Conservation (phyloP, 1,284 basidiomycete genomes). For the Sanghuangporus weigelae region DNA sequence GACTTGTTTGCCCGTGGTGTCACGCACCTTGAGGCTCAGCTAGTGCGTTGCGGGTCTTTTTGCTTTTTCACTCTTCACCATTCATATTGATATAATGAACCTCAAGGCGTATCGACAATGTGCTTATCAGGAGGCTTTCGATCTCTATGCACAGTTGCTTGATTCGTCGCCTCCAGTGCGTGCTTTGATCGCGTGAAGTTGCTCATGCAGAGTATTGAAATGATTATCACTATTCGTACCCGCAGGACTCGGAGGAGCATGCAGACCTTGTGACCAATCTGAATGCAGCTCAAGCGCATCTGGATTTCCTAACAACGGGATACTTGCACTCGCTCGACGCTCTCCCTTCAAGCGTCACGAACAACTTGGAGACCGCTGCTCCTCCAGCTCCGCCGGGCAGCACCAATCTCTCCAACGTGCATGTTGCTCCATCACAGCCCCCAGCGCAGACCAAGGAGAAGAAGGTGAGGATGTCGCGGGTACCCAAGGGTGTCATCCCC, state of each 20-base stretch:
- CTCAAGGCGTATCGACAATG: constrained; percentile 72
- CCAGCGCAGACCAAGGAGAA: constrained; percentile 32
- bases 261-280: constrained; percentile 82
- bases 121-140: constrained; percentile 63
- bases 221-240: constrained; percentile 7
- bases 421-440: constrained; percentile 27
- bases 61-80: constrained; percentile 1
- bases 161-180: constrained; percentile 69
- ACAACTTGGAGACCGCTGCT: constrained; percentile 53
- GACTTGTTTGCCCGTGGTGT: constrained; percentile 59
- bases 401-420: constrained; percentile 28
- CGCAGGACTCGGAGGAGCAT: constrained; percentile 80
- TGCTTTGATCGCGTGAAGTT: constrained; percentile 17
- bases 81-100: constrained; percentile 12
- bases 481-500: constrained; percentile 65
- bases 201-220: not conserved
- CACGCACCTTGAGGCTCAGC: constrained; percentile 77
- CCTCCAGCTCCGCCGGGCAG: constrained; percentile 42
- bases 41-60: constrained; percentile 43
- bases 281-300: constrained; percentile 69
- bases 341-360: constrained; percentile 45
- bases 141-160: constrained; percentile 74
- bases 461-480: constrained; percentile 58
- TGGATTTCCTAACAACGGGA: constrained; percentile 72
- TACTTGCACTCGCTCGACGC: constrained; percentile 60